Evolutionary conservation across 164 flowering plant species (phyloP).

Genomic region (Litsea cubeba): DNA sequence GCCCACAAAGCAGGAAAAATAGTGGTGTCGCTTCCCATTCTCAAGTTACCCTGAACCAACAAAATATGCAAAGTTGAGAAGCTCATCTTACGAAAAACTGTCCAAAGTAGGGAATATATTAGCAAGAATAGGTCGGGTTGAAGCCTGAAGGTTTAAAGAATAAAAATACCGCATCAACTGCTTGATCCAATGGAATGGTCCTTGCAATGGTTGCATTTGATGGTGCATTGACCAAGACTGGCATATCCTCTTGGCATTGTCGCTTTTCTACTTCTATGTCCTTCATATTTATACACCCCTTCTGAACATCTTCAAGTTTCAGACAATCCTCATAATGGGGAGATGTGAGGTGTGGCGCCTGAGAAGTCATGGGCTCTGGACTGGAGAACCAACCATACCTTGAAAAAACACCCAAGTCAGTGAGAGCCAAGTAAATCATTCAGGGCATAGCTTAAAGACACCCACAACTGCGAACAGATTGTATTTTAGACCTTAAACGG

Average conservation of each 20-base stretch:
- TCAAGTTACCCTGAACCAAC: conserved; percentile 36
- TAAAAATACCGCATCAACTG: conserved; percentile 8
- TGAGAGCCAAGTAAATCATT: neutral
- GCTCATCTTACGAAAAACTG: neutral
- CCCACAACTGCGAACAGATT: neutral
- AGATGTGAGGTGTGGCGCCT: conserved; percentile 16
- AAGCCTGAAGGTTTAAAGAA: neutral
- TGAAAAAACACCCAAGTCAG: conserved; percentile 11
- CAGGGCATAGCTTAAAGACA: neutral
- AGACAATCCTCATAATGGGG: conserved; percentile 1
- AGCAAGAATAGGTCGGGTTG: neutral
- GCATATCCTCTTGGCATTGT: conserved; percentile 7
- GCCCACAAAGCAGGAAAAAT: conserved; percentile 77
- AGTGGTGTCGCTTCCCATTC: conserved; percentile 24
- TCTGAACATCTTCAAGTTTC: conserved; percentile 9
- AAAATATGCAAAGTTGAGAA: neutral
- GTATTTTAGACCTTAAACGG: conserved; percentile 61
- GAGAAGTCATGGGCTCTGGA: conserved; percentile 26
- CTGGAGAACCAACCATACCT: conserved; percentile 91
- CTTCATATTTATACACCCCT: conserved; percentile 10
- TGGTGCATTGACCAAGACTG: neutral
- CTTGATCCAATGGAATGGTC: conserved; percentile 4
- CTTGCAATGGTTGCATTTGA: conserved; percentile 4
- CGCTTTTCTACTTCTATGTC: conserved; percentile 8
- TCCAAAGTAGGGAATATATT: neutral